Evolutionary conservation across 2,329 filamentous ascomycete species (phyloP).

Genomic region (Calonectria pauciramosa): DNA sequence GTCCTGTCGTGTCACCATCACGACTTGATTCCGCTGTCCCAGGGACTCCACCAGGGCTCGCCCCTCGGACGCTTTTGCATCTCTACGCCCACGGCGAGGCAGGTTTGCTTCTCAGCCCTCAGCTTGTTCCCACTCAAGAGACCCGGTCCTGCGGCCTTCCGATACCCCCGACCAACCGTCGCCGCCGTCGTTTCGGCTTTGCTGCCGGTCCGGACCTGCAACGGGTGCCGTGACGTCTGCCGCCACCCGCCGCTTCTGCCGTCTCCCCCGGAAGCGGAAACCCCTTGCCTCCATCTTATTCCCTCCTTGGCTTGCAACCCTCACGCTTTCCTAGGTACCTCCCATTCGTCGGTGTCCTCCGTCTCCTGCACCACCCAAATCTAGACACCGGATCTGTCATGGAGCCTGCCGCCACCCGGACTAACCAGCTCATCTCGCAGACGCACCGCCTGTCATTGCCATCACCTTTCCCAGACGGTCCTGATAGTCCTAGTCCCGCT

Average conservation of each 20-base stretch:
- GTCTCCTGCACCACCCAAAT: conserved; percentile 35
- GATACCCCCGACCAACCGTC: conserved; percentile 30
- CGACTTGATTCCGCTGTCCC: background rate
- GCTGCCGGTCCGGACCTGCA: conserved; percentile 35
- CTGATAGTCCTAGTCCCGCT: conserved; percentile 30
- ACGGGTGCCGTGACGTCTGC: conserved; percentile 36
- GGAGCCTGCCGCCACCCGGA: conserved; percentile 45
- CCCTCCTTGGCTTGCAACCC: conserved; percentile 24
- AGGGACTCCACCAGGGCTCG: conserved; percentile 3
- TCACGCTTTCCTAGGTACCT: conserved; percentile 29
- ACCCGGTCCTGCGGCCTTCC: conserved; percentile 29
- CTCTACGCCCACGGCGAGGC: background rate
- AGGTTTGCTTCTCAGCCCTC: background rate
- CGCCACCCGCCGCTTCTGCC: conserved; percentile 28
- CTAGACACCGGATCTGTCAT: conserved; percentile 36
- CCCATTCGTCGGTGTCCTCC: conserved; percentile 29
- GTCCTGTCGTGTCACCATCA: conserved; percentile 26
- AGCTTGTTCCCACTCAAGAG: conserved; percentile 18
- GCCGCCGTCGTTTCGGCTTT: conserved; percentile 31
- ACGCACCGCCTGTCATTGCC: conserved; percentile 49
- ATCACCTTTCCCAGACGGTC: conserved; percentile 31
- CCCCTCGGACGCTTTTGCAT: background rate
- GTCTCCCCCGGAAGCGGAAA: conserved; percentile 25
- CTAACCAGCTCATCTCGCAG: conserved; percentile 51
- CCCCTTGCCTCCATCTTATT: conserved; percentile 18